Percentiles rank a stretch among this genome's conserved stretches.
Evolutionary conservation across 768 basidiomycete genomes (phyloP).

Genomic region (Suillus lakei): DNA sequence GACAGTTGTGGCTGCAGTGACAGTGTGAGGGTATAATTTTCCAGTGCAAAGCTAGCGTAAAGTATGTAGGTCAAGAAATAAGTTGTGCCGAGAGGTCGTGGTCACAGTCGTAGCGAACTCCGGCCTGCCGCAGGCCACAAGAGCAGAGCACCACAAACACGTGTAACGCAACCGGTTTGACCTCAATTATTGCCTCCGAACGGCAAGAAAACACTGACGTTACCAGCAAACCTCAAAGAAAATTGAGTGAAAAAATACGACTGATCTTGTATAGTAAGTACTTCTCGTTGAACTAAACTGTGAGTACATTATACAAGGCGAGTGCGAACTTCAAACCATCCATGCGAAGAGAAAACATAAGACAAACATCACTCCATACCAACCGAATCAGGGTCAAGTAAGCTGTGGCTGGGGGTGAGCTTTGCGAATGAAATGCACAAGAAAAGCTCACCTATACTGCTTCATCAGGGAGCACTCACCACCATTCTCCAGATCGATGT

Average conservation of each 20-base stretch:
- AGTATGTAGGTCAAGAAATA: neutral
- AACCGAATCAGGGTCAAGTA: constrained; percentile 8
- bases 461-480: constrained; percentile 96
- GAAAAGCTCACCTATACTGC: constrained; percentile 71
- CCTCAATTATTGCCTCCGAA: neutral
- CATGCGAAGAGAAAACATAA: neutral
- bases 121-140: neutral
- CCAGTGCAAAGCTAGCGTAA: neutral
- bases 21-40: neutral
- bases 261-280: constrained; percentile 3
- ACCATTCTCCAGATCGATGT: constrained; percentile 93
- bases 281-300: constrained; percentile 1
- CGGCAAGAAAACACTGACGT: neutral
- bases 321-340: neutral
- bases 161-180: neutral
- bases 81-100: neutral
- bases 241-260: neutral
- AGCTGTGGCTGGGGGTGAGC: constrained; percentile 4
- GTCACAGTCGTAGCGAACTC: neutral
- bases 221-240: neutral
- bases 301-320: constrained; percentile 8
- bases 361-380: constrained; percentile 1
- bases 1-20: neutral
- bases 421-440: neutral
- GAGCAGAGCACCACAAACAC: neutral